These are phyloP conservation scores for Termitomyces sp. DNA, from an alignment of 768 basidiomycete genomes.

Conservation along the genomic window DNA sequence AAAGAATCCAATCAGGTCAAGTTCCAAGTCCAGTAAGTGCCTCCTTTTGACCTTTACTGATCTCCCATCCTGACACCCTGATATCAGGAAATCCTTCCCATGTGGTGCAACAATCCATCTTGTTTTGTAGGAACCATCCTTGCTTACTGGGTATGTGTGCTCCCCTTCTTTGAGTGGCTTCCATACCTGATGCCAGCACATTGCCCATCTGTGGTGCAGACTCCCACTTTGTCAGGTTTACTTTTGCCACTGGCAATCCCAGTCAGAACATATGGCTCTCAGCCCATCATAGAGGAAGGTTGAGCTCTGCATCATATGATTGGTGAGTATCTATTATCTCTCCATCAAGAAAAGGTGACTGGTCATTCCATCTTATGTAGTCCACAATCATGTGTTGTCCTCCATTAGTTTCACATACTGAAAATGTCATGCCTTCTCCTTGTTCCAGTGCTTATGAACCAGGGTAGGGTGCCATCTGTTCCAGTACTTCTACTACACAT, in stretches of 20 bases:
- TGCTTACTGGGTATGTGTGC: not conserved
- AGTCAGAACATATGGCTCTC: too few relatives aligned
- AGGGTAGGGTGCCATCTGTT: not conserved
- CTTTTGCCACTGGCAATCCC: too few relatives aligned
- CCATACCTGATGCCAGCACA: not conserved
- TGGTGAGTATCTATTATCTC: too few relatives aligned
- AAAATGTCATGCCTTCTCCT: not conserved
- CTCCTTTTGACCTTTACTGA: not conserved
- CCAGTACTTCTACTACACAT: not conserved
- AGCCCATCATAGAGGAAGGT: too few relatives aligned
- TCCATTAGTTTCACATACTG: not conserved
- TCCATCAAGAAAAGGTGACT: not conserved
- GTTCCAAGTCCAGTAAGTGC: not conserved
- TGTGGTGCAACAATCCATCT: not conserved
- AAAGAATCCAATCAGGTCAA: not conserved
- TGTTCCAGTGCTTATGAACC: not conserved
- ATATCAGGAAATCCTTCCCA: not conserved
- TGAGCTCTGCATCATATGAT: too few relatives aligned
- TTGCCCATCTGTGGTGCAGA: not conserved
- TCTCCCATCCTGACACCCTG: not conserved
- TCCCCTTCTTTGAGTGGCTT: not conserved
- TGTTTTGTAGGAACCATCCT: not conserved
- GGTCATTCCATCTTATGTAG: not conserved
- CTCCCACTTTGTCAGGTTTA: not conserved
- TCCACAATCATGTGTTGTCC: not conserved